Percentiles rank a stretch among this genome's conserved stretches.
These are phyloP conservation scores for Umbelopsis sp. DNA, from an alignment of 192 early-diverging fungal genomes.

Conservation along the genomic window DNA sequence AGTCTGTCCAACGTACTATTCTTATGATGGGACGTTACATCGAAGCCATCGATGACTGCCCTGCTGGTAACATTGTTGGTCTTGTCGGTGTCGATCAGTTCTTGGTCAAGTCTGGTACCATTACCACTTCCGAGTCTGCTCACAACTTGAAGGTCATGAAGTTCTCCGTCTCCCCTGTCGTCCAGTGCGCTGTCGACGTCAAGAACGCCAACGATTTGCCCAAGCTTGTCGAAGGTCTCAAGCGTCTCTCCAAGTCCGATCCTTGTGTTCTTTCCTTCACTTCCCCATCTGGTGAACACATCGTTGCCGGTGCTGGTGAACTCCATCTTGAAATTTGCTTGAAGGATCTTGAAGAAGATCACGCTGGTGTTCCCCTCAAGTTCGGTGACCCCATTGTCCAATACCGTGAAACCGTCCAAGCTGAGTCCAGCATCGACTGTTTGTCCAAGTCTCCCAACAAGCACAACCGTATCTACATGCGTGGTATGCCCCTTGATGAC, in stretches of 20 bases:
- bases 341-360: slow-evolving; percentile 99
- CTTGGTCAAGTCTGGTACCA: slow-evolving; percentile 98
- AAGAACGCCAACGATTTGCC: slow-evolving; percentile 99
- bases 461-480: slow-evolving; percentile 99
- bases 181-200: slow-evolving; percentile 93
- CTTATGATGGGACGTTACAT: slow-evolving; percentile 99
- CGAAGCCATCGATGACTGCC: slow-evolving; percentile 98
- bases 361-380: slow-evolving; percentile 93
- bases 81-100: slow-evolving; percentile 99
- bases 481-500: slow-evolving; percentile 82
- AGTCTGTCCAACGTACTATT: slow-evolving; percentile 97
- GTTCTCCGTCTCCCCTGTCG: slow-evolving; percentile 99
- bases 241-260: slow-evolving; percentile 99
- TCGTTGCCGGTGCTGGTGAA: slow-evolving; percentile 99
- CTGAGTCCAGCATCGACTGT: slow-evolving; percentile 75
- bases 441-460: slow-evolving; percentile 99
- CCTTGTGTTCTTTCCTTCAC: slow-evolving; percentile 93
- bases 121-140: slow-evolving; percentile 91
- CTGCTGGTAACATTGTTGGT: slow-evolving; percentile 98
- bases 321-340: slow-evolving; percentile 99
- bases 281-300: slow-evolving; percentile 93
- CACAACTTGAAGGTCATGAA: slow-evolving; percentile 99
- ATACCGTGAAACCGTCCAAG: slow-evolving; percentile 92
- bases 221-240: slow-evolving; percentile 99
- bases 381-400: slow-evolving; percentile 92